Percentiles rank a stretch among this genome's conserved stretches.
Evolutionary conservation across 129 eudicot species (phyloP).

Genomic region (Calendula officinalis): DNA sequence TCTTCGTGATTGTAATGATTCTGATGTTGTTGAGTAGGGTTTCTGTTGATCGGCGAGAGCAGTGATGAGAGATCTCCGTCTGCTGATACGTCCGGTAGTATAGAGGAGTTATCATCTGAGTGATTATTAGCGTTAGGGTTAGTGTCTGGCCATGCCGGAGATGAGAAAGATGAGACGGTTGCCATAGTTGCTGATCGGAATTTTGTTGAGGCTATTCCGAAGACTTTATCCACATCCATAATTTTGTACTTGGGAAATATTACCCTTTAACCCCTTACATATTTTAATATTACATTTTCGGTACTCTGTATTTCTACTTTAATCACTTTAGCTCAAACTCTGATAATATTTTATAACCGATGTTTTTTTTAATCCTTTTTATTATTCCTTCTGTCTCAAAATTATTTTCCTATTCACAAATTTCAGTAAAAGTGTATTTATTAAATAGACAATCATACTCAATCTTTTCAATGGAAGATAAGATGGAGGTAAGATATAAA

Average conservation of each 20-base stretch:
- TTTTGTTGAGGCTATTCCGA: neutral
- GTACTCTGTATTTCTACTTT: neutral
- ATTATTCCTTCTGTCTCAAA: no score
- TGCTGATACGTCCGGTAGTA: neutral
- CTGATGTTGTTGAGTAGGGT: conserved; percentile 18
- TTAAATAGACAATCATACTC: no score
- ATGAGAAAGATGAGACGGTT: conserved; percentile 48
- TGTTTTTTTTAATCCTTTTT: neutral
- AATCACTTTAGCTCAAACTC: neutral
- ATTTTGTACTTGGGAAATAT: conserved; percentile 1
- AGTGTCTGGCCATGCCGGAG: conserved; percentile 49
- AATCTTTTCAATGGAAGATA: no score
- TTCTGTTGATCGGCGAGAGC: conserved; percentile 14
- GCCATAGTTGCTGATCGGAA: conserved; percentile 45
- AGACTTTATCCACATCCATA: conserved; percentile 26
- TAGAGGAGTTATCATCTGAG: conserved; percentile 27
- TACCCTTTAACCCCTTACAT: neutral
- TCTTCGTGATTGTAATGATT: conserved; percentile 18
- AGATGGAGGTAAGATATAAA: no score
- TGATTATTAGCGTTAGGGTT: conserved; percentile 31
- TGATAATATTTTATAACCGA: neutral
- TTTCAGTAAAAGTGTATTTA: no score
- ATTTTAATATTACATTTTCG: neutral
- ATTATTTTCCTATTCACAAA: no score
- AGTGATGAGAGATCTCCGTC: conserved; percentile 17